A percentile compares a stretch with the other conserved stretches of the same genome.
Evolutionary conservation across 129 eudicot species (phyloP).

Genomic region (Flaveria linearis): DNA sequence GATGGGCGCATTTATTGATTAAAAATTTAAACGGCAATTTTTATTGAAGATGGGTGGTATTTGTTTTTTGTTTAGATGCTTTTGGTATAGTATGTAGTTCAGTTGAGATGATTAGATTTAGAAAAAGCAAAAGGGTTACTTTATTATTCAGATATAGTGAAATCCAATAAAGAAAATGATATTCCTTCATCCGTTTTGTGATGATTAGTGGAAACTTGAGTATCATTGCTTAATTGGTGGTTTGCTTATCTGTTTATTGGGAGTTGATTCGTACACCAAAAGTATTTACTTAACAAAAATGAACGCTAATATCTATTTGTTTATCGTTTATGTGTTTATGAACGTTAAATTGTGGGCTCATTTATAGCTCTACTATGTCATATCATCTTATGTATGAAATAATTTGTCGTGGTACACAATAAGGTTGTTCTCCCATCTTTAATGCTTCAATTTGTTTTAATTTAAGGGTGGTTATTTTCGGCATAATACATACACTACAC

Average conservation of each 20-base stretch:
- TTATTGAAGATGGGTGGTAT: background rate
- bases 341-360: too few species aligned
- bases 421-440: too few species aligned
- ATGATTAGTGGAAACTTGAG: slow-evolving; percentile 6
- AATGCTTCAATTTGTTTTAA: too few species aligned
- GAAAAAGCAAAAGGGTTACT: slow-evolving; percentile 7
- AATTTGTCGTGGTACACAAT: too few species aligned
- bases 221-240: slow-evolving; percentile 4
- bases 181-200: slow-evolving; percentile 1
- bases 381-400: too few species aligned
- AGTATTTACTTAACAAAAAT: too few species aligned
- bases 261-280: background rate
- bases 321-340: too few species aligned
- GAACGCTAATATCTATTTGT: too few species aligned
- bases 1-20: slow-evolving; percentile 16
- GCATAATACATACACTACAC: too few species aligned
- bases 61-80: too few species aligned
- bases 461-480: too few species aligned
- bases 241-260: background rate
- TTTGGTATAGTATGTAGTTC: slow-evolving; percentile 16
- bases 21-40: background rate
- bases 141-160: slow-evolving; percentile 4
- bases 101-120: slow-evolving; percentile 18
- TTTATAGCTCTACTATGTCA: too few species aligned
- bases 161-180: slow-evolving; percentile 15